These are phyloP conservation scores for Leishmania mexicana DNA, from an alignment of 208 protist genomes.

Conservation along the genomic window DNA sequence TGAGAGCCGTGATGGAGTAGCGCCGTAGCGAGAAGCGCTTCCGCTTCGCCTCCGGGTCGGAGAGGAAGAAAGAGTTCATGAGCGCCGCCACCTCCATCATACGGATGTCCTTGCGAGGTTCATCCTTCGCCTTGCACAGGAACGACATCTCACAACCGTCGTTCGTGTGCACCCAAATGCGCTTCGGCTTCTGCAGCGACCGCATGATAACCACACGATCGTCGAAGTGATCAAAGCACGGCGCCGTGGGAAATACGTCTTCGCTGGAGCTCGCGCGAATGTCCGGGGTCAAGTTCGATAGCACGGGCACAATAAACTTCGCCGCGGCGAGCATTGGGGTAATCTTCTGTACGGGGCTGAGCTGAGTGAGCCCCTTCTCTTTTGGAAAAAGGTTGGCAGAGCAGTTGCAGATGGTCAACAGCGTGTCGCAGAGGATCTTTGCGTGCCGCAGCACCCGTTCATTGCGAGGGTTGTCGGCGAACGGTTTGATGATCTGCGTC, in stretches of 20 bases:
- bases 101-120: slow-evolving; percentile 95
- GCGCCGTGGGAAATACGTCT: slow-evolving; percentile 52
- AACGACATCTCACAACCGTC: slow-evolving; percentile 82
- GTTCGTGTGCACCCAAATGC: slow-evolving; percentile 79
- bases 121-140: slow-evolving; percentile 94
- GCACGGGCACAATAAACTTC: slow-evolving; percentile 71
- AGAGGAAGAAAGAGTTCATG: slow-evolving; percentile 94
- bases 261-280: slow-evolving; percentile 24
- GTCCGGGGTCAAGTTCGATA: slow-evolving; percentile 75
- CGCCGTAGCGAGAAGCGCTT: slow-evolving; percentile 82
- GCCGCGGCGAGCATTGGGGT: slow-evolving; percentile 43
- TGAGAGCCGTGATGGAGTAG: slow-evolving; percentile 90
- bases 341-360: slow-evolving; percentile 65
- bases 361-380: slow-evolving; percentile 44
- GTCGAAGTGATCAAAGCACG: slow-evolving; percentile 78
- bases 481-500: slow-evolving; percentile 52
- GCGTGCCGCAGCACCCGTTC: slow-evolving; percentile 54
- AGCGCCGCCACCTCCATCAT: slow-evolving; percentile 96
- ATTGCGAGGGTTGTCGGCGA: slow-evolving; percentile 31
- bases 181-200: slow-evolving; percentile 94
- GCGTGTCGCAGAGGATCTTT: slow-evolving; percentile 60
- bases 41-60: slow-evolving; percentile 79
- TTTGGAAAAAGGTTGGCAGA: slow-evolving; percentile 40
- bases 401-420: slow-evolving; percentile 82
- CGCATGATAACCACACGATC: slow-evolving; percentile 82